Evolutionary conservation across 2,329 filamentous ascomycete species (phyloP).

Genomic region (Aspergillus japonicus): DNA sequence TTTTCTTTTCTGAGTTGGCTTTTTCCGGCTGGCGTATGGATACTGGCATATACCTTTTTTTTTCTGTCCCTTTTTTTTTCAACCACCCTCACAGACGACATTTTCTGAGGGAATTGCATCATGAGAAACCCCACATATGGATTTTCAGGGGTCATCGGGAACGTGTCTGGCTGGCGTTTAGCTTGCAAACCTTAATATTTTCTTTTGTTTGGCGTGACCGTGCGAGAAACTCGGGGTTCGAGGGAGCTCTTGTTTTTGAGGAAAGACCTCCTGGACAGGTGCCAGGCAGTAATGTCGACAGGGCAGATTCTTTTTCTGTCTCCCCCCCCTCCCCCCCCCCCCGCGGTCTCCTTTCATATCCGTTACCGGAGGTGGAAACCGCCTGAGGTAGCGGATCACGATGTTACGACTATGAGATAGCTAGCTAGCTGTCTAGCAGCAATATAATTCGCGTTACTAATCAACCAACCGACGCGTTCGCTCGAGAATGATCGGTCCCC

Average conservation of each 20-base stretch:
- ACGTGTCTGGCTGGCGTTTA: not conserved
- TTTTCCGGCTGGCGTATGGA: not conserved
- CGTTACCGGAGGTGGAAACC: not conserved
- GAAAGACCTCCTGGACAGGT: not conserved
- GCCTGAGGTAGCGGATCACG: not conserved
- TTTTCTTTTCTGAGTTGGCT: not conserved
- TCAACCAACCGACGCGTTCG: not conserved
- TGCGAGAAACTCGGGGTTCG: not conserved
- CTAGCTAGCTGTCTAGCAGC: not conserved
- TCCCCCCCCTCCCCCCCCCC: not conserved
- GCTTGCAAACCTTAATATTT: not conserved
- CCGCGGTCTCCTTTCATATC: not conserved
- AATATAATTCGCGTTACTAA: not conserved
- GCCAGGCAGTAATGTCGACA: not conserved
- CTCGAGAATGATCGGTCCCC: too few species aligned
- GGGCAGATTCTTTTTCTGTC: not conserved
- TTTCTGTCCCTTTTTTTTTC: not conserved
- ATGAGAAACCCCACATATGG: not conserved
- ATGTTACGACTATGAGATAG: not conserved
- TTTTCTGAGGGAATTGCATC: not conserved
- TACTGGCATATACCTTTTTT: conserved; percentile 1
- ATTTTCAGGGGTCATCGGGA: not conserved
- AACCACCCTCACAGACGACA: not conserved
- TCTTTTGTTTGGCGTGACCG: not conserved
- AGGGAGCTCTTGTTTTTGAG: not conserved